Evolutionary conservation across 306 rosid species (phyloP).

Genomic region (Lablab purpureus): DNA sequence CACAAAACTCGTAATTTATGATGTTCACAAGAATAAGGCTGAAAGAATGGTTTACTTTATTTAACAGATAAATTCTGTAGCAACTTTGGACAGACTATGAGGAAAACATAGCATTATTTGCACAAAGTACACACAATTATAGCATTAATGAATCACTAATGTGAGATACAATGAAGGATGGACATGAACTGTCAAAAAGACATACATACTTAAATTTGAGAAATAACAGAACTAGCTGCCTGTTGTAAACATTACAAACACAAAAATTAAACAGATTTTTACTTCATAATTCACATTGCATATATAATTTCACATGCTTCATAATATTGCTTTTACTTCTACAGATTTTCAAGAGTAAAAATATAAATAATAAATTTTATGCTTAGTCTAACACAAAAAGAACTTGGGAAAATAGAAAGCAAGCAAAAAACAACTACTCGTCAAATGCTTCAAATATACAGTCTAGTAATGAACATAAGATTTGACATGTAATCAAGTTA

Average conservation of each 20-base stretch:
- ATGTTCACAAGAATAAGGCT: conserved; percentile 40
- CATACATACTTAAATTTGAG: neutral
- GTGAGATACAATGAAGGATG: conserved; percentile 13
- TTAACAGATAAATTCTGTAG: conserved; percentile 4
- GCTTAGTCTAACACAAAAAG: conserved; percentile 1
- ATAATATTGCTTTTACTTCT: conserved; percentile 21
- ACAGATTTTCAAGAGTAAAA: conserved; percentile 5
- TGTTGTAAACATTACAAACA: neutral
- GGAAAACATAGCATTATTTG: neutral
- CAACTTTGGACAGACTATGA: conserved; percentile 22
- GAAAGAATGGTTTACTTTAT: conserved; percentile 24
- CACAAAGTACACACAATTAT: neutral
- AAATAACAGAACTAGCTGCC: conserved; percentile 16
- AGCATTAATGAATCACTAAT: conserved; percentile 6
- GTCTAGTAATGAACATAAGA: conserved; percentile 27
- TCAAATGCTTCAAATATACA: conserved; percentile 31
- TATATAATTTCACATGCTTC: conserved; percentile 23
- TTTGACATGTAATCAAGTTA: conserved; percentile 38
- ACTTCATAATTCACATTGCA: neutral
- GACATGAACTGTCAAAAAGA: neutral
- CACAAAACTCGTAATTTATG: conserved; percentile 24
- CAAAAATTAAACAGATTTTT: conserved; percentile 17
- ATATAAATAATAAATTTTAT: neutral
- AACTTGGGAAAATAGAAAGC: neutral
- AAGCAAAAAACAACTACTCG: conserved; percentile 30